Conservation (phyloP, 2,329 filamentous ascomycete species). For the Talaromyces marneffei region DNA sequence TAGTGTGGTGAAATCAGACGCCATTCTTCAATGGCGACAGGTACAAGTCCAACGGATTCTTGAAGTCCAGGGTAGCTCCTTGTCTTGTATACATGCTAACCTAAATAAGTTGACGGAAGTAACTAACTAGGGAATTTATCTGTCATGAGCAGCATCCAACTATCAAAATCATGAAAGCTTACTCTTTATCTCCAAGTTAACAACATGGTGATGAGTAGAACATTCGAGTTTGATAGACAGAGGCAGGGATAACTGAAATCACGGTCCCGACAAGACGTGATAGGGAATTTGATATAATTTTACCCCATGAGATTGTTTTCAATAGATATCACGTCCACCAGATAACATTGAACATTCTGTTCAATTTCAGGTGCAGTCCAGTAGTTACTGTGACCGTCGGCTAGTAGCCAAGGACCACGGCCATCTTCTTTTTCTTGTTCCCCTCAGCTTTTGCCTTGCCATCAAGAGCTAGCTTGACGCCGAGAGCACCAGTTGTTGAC, state of each 20-base stretch:
- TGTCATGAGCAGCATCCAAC: not conserved
- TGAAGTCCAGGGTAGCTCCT: not conserved
- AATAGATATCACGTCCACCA: not conserved
- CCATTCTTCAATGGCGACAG: too few species aligned
- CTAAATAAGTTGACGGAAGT: too few species aligned
- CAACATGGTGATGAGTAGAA: not conserved
- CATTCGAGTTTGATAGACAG: not conserved
- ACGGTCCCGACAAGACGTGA: not conserved
- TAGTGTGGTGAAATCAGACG: not conserved
- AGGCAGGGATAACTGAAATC: not conserved
- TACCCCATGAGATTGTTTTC: not conserved
- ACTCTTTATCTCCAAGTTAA: not conserved
- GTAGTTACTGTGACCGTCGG: not conserved
- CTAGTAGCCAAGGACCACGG: not conserved
- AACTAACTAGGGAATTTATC: not conserved
- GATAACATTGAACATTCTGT: not conserved
- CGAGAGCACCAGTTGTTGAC: not conserved
- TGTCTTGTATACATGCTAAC: not conserved
- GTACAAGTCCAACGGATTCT: not conserved
- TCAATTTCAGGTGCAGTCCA: not conserved
- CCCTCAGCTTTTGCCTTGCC: not conserved
- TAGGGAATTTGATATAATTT: not conserved
- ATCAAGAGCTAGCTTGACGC: not conserved
- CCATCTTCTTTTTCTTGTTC: not conserved
- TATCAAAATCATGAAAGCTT: not conserved